These are phyloP conservation scores for Volutella citrinella DNA, from an alignment of 2,329 filamentous ascomycete species.

Conservation along the genomic window DNA sequence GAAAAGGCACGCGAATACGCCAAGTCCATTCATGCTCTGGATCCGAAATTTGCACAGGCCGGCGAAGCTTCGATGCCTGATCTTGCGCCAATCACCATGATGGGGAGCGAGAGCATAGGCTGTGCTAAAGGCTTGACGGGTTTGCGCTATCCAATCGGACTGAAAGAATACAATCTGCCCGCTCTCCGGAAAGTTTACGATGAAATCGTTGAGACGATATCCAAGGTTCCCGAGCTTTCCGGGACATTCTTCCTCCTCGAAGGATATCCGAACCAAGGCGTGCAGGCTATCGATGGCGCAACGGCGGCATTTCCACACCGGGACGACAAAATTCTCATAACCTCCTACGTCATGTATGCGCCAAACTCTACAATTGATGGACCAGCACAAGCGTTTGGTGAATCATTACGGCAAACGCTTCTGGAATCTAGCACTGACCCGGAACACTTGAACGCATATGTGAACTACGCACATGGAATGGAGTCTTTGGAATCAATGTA, in stretches of 20 bases:
- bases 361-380: too few relatives aligned
- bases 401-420: too few relatives aligned
- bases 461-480: too few relatives aligned
- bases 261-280: too few relatives aligned
- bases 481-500: too few relatives aligned
- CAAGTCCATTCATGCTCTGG: slow-evolving; percentile 38
- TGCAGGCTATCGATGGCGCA: too few relatives aligned
- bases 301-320: too few relatives aligned
- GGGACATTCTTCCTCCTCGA: slow-evolving; percentile 50
- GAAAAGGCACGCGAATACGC: slow-evolving; percentile 35
- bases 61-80: slow-evolving; percentile 38
- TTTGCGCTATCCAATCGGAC: slow-evolving; percentile 41
- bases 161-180: slow-evolving; percentile 32
- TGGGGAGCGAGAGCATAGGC: slow-evolving; percentile 30
- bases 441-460: too few relatives aligned
- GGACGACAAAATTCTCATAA: too few relatives aligned
- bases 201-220: slow-evolving; percentile 25
- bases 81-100: slow-evolving; percentile 39
- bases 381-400: too few relatives aligned
- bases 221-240: slow-evolving; percentile 10
- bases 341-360: too few relatives aligned
- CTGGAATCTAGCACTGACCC: too few relatives aligned
- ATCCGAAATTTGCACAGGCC: slow-evolving; percentile 29
- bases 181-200: slow-evolving; percentile 26
- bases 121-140: slow-evolving; percentile 41